phyloP scores from a whole-genome alignment of 148 eudicot species.

The Chenopodium formosanum region DNA sequence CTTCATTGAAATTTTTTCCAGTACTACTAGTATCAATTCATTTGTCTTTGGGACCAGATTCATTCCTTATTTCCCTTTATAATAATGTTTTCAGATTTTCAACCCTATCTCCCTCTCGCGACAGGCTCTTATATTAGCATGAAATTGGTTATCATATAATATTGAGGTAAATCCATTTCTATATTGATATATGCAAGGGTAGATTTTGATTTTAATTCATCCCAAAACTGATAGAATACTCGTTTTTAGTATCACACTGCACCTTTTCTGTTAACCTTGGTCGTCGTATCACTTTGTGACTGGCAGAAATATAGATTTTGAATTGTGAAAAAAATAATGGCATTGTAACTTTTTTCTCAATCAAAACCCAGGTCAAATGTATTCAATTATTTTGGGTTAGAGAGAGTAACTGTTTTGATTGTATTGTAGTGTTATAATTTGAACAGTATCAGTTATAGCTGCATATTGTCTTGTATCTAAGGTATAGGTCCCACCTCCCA shows the following conservation, averaged over 20 bases:
- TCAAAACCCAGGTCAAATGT: not conserved
- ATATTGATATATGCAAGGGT: not conserved
- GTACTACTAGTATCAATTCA: too few species aligned
- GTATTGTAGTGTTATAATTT: not conserved
- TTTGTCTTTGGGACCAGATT: too few species aligned
- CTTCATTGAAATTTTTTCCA: too few species aligned
- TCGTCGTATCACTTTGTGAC: not conserved
- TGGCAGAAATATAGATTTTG: not conserved
- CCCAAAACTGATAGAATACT: not conserved
- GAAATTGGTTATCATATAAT: too few species aligned
- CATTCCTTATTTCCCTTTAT: too few species aligned
- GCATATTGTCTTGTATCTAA: not conserved
- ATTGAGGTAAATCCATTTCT: not conserved
- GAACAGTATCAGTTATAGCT: not conserved
- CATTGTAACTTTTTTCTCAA: not conserved
- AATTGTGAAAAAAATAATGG: not conserved
- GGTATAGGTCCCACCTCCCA: not conserved
- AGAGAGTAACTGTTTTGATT: not conserved
- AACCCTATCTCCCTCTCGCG: too few species aligned
- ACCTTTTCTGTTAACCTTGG: not conserved
- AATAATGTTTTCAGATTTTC: too few species aligned
- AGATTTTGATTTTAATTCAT: not conserved
- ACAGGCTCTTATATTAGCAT: not conserved
- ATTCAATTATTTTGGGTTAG: not conserved
- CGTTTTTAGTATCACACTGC: not conserved